Evolutionary conservation across 345 rosid genomes (phyloP).

Genomic region (Gossypium ekmanianum): DNA sequence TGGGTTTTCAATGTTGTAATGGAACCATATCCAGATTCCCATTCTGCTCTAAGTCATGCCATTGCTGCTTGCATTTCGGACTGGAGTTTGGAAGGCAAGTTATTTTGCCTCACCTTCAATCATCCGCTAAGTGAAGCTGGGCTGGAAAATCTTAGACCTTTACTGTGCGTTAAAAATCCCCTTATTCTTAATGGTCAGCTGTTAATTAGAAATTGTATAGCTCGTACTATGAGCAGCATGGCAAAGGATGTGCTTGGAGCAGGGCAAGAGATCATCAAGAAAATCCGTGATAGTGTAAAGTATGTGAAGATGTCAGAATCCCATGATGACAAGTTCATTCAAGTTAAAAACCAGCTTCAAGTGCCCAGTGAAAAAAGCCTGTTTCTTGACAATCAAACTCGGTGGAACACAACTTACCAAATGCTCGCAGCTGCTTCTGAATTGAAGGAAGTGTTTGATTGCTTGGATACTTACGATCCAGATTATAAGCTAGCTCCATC

Average conservation of each 20-base stretch:
- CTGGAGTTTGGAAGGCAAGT: conserved; percentile 75
- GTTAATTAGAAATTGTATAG: conserved; percentile 63
- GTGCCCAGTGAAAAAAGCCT: conserved; percentile 70
- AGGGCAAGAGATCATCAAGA: conserved; percentile 57
- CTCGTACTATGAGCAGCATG: conserved; percentile 47
- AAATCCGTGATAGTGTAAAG: conserved; percentile 74
- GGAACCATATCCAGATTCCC: conserved; percentile 80
- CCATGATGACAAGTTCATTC: conserved; percentile 80
- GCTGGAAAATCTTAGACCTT: conserved; percentile 57
- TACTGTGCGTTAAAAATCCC: conserved; percentile 65
- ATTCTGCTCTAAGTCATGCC: conserved; percentile 63
- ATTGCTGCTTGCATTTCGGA: conserved; percentile 78
- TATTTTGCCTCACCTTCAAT: conserved; percentile 67
- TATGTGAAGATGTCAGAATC: conserved; percentile 81
- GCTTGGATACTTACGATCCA: conserved; percentile 80
- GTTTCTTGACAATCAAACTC: conserved; percentile 61
- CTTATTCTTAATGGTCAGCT: conserved; percentile 77
- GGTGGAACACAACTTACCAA: conserved; percentile 80
- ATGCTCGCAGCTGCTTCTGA: conserved; percentile 86
- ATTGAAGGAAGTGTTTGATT: conserved; percentile 81
- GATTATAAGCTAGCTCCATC: conserved; percentile 72
- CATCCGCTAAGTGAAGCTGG: conserved; percentile 51
- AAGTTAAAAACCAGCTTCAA: conserved; percentile 85
- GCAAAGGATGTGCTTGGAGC: conserved; percentile 57
- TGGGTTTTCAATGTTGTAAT: conserved; percentile 79